Evolutionary conservation across 2,329 filamentous ascomycete species (phyloP).

Genomic region (Diaporthe destruens): DNA sequence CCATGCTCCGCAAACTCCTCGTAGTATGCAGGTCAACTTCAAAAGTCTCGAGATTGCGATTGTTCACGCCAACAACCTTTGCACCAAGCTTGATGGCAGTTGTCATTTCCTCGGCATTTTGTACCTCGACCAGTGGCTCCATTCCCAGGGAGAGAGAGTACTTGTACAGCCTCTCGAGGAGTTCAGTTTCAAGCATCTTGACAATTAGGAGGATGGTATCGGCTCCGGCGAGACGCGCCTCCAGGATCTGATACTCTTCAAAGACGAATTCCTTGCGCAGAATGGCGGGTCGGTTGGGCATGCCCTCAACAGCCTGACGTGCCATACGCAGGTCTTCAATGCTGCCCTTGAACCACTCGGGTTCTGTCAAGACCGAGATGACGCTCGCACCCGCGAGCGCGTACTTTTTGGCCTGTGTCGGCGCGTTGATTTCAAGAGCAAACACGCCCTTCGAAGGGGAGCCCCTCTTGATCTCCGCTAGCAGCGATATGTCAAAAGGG

Average conservation of each 20-base stretch:
- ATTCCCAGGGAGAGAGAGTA: slow-evolving; percentile 93
- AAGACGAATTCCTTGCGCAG: slow-evolving; percentile 98
- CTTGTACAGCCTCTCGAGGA: slow-evolving; percentile 82
- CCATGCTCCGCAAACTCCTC: slow-evolving; percentile 86
- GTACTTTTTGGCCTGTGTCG: slow-evolving; percentile 90
- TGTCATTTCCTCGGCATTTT: slow-evolving; percentile 93
- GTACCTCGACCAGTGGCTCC: slow-evolving; percentile 97
- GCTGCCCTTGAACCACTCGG: slow-evolving; percentile 98
- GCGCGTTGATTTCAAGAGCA: slow-evolving; percentile 86
- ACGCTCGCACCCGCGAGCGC: slow-evolving; percentile 94
- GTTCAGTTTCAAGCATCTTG: slow-evolving; percentile 89
- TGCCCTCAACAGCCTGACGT: slow-evolving; percentile 86
- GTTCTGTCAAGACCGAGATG: slow-evolving; percentile 98
- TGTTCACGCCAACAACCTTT: slow-evolving; percentile 96
- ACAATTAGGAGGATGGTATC: slow-evolving; percentile 97
- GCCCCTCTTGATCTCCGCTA: slow-evolving; percentile 97
- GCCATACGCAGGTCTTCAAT: slow-evolving; percentile 93
- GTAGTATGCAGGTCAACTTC: slow-evolving; percentile 96
- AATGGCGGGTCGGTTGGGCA: slow-evolving; percentile 92
- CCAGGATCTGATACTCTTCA: slow-evolving; percentile 97
- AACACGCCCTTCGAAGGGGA: slow-evolving; percentile 98
- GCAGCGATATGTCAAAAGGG: slow-evolving; percentile 88
- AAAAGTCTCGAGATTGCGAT: slow-evolving; percentile 95
- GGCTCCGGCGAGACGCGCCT: slow-evolving; percentile 91
- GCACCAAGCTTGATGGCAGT: slow-evolving; percentile 87